These are phyloP conservation scores for Rhodotorula taiwanensis DNA, from an alignment of 768 basidiomycete species.

Conservation along the genomic window DNA sequence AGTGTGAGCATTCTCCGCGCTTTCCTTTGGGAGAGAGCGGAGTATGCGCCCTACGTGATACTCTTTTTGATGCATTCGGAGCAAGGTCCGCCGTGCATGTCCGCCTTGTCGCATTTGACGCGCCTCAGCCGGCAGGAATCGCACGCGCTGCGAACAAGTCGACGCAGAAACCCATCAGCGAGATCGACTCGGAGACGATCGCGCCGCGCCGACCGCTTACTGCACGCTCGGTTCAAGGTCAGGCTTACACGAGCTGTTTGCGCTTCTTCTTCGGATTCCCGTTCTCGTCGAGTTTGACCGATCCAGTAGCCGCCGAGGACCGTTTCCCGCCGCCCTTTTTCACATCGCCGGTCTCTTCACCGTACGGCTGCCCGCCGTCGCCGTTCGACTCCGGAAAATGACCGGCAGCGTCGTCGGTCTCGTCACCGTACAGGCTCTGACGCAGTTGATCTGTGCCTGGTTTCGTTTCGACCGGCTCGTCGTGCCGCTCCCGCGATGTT, in stretches of 20 bases:
- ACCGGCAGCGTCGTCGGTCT: too few relatives aligned
- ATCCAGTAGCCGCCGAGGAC: not conserved
- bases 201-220: too few relatives aligned
- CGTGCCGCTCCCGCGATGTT: too few relatives aligned
- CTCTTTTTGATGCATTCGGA: slow-evolving; percentile 27
- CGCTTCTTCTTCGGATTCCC: slow-evolving; percentile 34
- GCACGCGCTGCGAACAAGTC: not conserved
- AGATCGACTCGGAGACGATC: too few relatives aligned
- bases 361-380: too few relatives aligned
- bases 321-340: not conserved
- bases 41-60: slow-evolving; percentile 11
- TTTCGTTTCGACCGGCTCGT: too few relatives aligned
- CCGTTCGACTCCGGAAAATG: too few relatives aligned
- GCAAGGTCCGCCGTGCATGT: slow-evolving; percentile 14
- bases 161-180: too few relatives aligned
- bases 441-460: too few relatives aligned
- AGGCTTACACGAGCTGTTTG: slow-evolving; percentile 23
- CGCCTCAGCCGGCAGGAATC: slow-evolving; percentile 18
- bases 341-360: not conserved
- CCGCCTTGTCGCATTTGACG: slow-evolving; percentile 25
- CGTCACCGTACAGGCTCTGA: too few relatives aligned
- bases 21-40: too few relatives aligned
- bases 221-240: too few relatives aligned
- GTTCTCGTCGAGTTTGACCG: slow-evolving; percentile 12
- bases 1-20: not conserved